A percentile compares a stretch with the other conserved stretches of the same genome.
Evolutionary conservation across 2,329 filamentous ascomycete species (phyloP).

Genomic region (Ustilaginoidea virens): DNA sequence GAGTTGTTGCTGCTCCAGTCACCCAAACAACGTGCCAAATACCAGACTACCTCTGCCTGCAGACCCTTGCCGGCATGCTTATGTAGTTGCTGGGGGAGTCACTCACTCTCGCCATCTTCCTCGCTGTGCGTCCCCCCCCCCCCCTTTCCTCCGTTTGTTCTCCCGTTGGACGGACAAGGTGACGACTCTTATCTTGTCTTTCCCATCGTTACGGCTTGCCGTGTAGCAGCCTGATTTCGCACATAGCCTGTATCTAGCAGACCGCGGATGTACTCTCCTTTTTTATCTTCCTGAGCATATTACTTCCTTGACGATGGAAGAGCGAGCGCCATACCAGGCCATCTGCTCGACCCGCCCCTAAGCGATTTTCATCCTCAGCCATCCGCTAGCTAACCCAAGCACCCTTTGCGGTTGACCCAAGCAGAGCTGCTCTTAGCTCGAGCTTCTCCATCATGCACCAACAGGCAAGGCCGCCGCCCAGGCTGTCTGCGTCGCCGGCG

Average conservation of each 20-base stretch:
- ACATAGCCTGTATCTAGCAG: no score
- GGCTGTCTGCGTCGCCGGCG: conserved; percentile 52
- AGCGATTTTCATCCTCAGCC: not conserved
- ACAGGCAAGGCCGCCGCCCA: conserved; percentile 61
- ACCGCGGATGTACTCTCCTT: not conserved
- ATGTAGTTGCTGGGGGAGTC: no score
- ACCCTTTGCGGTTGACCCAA: not conserved
- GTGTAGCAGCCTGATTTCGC: not conserved
- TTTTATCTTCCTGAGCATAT: not conserved
- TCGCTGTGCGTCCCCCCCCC: not conserved
- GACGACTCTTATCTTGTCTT: not conserved
- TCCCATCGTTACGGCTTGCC: not conserved
- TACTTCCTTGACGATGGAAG: conserved; percentile 5
- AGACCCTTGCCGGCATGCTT: not conserved
- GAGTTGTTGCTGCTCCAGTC: not conserved
- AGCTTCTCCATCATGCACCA: conserved; percentile 61
- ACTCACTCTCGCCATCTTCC: not conserved
- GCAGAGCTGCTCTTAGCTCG: conserved; percentile 5
- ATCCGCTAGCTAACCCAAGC: not conserved
- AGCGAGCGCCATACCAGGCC: conserved; percentile 2
- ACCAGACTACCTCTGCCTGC: not conserved
- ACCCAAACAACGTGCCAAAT: not conserved
- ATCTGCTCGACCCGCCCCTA: not conserved
- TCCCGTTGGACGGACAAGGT: not conserved
- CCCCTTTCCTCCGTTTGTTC: not conserved